Evolutionary conservation across 208 protist genomes (phyloP), one percentile per base, ranked within the genome.

Genomic region (Trypanosoma scelopori): DNA sequence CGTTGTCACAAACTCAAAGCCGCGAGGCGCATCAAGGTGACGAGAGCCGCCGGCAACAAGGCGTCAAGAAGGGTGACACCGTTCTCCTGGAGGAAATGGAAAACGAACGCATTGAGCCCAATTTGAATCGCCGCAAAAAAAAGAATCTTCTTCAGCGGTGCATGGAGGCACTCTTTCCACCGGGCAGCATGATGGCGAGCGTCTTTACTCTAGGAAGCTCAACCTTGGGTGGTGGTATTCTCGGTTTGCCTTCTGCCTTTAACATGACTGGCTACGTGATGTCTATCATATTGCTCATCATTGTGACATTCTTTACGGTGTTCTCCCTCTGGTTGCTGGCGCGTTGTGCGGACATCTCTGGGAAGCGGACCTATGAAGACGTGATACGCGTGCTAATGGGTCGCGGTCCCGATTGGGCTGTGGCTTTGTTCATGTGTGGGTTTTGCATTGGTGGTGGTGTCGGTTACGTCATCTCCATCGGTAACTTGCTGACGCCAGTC

Each of bases 361-460:
- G n/a, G 23, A 55, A 49, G 3, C 57, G 58, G 3, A 73, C 47
- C 18, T 67, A 58, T 35, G 67, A 73, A 37, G 57, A 66, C 15
- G 23, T 46, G 1, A 32, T 52, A 25, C 37, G 45, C 12, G 52
- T 39, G 16, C 52, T 85, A 0, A 67, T 81, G 5, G 76, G 73
- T 46, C 59, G 70, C 4, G 69, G 76, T 20, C 25, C 58, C 13
- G 78, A 71, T 62, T 76, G 64, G 53, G 49, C 35, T 5, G 47
- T 55, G 16, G 73, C 78, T 1, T 13, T 82, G 27, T 62, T 84
- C 25, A 74, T 85, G 68, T 51, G 76, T 16, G 56, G 48, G 41
- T 69, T 81, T 42, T 74, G 55, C n/a, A 22, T 65, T 63, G 55
- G 51, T 55, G 55, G 47, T 5, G 39, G 39, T 39, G 57, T 63